Percentiles rank a stretch among this genome's conserved stretches.
These are phyloP conservation scores for Recurvomyces mirabilis DNA, from an alignment of 495 filamentous ascomycete species.

Conservation along the genomic window DNA sequence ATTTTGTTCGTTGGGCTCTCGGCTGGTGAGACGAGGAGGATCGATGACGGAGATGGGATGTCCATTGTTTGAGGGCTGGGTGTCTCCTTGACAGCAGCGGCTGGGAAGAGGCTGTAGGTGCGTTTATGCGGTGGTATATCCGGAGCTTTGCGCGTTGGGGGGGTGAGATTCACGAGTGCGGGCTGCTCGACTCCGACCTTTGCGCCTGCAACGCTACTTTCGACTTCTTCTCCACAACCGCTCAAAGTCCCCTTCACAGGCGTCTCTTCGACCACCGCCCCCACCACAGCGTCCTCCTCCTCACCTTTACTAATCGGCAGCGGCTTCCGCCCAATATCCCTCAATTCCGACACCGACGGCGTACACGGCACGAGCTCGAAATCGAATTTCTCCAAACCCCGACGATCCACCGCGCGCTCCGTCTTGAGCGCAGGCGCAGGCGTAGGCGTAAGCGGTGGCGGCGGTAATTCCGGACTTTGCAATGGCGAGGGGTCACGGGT, in stretches of 20 bases:
- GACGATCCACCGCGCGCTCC: too few species aligned
- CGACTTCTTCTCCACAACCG: too few species aligned
- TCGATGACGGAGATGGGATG: not conserved
- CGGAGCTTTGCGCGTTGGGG: not conserved
- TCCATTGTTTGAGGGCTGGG: too few species aligned
- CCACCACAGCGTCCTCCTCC: too few species aligned
- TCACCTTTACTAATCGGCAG: too few species aligned
- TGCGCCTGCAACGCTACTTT: not conserved
- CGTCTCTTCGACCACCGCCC: too few species aligned
- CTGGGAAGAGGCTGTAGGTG: conserved; percentile 17
- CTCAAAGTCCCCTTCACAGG: too few species aligned
- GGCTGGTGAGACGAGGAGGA: not conserved
- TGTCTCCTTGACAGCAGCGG: conserved; percentile 3
- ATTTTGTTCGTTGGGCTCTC: not conserved
- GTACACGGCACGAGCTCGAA: conserved; percentile 13
- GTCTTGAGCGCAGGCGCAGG: conserved; percentile 14
- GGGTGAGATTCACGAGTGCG: not conserved
- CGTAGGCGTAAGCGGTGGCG: conserved; percentile 3
- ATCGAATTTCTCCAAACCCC: too few species aligned
- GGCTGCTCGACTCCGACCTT: not conserved
- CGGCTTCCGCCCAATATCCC: too few species aligned
- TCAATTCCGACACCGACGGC: not conserved
- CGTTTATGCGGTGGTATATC: conserved; percentile 1
- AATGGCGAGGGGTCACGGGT: conserved; percentile 9
- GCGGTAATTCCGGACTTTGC: conserved; percentile 4